These are phyloP conservation scores for Geotrichum aggregatum DNA, from an alignment of 1,139 yeast species.

Conservation along the genomic window DNA sequence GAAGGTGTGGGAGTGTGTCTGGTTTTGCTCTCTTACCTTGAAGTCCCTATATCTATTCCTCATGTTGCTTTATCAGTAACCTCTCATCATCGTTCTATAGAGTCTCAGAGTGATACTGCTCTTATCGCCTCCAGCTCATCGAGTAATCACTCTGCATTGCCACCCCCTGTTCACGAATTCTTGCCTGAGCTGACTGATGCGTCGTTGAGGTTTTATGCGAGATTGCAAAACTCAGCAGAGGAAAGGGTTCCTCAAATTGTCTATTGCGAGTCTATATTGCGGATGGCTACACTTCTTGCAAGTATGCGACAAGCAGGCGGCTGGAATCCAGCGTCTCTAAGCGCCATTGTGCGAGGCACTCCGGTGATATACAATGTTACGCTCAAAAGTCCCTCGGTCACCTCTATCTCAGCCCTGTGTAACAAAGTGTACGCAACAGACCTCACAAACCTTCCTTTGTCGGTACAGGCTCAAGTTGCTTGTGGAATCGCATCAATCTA, in stretches of 20 bases:
- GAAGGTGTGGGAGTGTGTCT: slow-evolving; percentile 74
- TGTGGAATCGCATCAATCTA: slow-evolving; percentile 64
- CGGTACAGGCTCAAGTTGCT: slow-evolving; percentile 47
- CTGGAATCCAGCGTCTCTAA: slow-evolving; percentile 44
- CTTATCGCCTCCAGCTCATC: slow-evolving; percentile 29
- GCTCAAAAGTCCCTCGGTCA: slow-evolving; percentile 28
- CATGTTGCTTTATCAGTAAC: slow-evolving; percentile 36
- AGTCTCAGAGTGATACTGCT: slow-evolving; percentile 9
- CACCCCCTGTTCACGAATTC: slow-evolving; percentile 45
- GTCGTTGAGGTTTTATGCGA: slow-evolving; percentile 55
- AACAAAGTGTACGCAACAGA: slow-evolving; percentile 46
- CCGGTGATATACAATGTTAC: slow-evolving; percentile 29
- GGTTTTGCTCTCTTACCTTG: slow-evolving; percentile 56
- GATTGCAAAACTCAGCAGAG: slow-evolving; percentile 56
- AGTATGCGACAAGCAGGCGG: slow-evolving; percentile 51
- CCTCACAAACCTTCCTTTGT: slow-evolving; percentile 44
- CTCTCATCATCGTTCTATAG: not conserved
- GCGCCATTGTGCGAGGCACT: slow-evolving; percentile 41
- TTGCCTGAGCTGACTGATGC: slow-evolving; percentile 50
- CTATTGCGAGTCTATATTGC: slow-evolving; percentile 64
- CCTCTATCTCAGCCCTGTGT: slow-evolving; percentile 37
- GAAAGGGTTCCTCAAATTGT: slow-evolving; percentile 83
- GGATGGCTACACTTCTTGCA: slow-evolving; percentile 61
- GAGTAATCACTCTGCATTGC: slow-evolving; percentile 20
- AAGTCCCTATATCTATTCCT: slow-evolving; percentile 60